These are phyloP conservation scores for Polyporus arcularius DNA, from an alignment of 768 basidiomycete species.

Conservation along the genomic window DNA sequence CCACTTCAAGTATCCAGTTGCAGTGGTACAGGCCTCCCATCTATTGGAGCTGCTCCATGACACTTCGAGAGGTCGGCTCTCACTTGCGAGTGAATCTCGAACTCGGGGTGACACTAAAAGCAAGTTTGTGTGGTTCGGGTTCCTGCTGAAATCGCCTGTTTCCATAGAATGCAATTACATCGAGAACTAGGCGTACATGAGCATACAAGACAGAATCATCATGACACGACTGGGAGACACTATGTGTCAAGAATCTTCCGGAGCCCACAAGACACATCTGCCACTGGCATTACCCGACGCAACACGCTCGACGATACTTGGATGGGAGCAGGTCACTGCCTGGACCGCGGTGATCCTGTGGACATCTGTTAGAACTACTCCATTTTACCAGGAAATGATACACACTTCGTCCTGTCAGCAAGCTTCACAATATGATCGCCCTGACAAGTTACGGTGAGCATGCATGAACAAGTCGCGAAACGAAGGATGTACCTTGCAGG, in stretches of 20 bases:
- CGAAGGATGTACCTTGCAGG: slow-evolving; percentile 54
- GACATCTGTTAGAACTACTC: background rate
- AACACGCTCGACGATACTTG: slow-evolving; percentile 68
- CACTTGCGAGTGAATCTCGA: too few species aligned
- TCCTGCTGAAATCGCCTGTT: too few species aligned
- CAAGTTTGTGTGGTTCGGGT: too few species aligned
- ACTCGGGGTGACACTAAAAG: too few species aligned
- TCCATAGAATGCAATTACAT: background rate
- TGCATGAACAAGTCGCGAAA: too few species aligned
- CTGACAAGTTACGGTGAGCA: slow-evolving; percentile 33
- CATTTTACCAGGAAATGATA: background rate
- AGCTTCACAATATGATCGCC: slow-evolving; percentile 71
- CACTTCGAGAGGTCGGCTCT: too few species aligned
- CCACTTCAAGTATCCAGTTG: too few species aligned
- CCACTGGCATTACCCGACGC: slow-evolving; percentile 81
- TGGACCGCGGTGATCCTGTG: slow-evolving; percentile 77
- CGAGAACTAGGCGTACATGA: background rate
- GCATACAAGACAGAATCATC: background rate
- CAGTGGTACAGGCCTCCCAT: too few species aligned
- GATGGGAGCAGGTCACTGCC: slow-evolving; percentile 90
- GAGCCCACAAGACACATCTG: slow-evolving; percentile 80
- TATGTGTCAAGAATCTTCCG: slow-evolving; percentile 26
- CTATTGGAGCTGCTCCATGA: too few species aligned
- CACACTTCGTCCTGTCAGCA: slow-evolving; percentile 56
- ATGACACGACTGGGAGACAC: background rate